phyloP scores from a whole-genome alignment of 176 grass and related monocot species.

The Chloris gayana region DNA sequence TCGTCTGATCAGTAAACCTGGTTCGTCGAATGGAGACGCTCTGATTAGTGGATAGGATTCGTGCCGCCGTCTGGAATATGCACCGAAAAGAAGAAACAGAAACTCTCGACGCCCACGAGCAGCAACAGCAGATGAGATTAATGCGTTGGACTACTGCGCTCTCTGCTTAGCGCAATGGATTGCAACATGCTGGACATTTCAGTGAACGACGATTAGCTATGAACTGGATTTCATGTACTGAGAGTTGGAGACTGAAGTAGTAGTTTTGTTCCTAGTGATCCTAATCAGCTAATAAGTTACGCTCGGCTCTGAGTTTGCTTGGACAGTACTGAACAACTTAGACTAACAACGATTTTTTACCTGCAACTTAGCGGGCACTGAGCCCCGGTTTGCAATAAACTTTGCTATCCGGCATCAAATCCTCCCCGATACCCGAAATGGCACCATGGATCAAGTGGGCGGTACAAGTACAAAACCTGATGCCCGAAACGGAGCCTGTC shows the following conservation, averaged over 20 bases:
- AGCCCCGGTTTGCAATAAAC: background rate
- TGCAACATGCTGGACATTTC: background rate
- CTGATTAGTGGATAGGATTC: background rate
- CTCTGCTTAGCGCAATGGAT: background rate
- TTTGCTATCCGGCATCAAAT: background rate
- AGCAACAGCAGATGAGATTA: background rate
- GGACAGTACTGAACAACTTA: too few relatives aligned
- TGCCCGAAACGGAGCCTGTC: background rate
- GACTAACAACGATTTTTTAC: background rate
- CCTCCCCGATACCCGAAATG: background rate
- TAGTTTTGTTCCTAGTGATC: too few relatives aligned
- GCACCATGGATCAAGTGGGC: background rate
- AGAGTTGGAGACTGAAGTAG: too few relatives aligned
- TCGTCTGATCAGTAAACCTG: background rate
- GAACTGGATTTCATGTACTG: too few relatives aligned
- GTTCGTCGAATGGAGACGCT: too few relatives aligned
- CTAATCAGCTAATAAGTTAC: background rate
- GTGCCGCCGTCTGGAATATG: background rate
- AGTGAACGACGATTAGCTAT: too few relatives aligned
- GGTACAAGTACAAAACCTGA: background rate
- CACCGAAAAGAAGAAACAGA: background rate
- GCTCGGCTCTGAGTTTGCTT: background rate
- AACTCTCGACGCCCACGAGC: background rate
- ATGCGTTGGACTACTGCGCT: background rate
- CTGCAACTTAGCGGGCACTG: background rate